A percentile compares a stretch with the other conserved stretches of the same genome.
phyloP scores from a whole-genome alignment of 2,329 filamentous ascomycete genomes.

The Fusarium incarnatum region DNA sequence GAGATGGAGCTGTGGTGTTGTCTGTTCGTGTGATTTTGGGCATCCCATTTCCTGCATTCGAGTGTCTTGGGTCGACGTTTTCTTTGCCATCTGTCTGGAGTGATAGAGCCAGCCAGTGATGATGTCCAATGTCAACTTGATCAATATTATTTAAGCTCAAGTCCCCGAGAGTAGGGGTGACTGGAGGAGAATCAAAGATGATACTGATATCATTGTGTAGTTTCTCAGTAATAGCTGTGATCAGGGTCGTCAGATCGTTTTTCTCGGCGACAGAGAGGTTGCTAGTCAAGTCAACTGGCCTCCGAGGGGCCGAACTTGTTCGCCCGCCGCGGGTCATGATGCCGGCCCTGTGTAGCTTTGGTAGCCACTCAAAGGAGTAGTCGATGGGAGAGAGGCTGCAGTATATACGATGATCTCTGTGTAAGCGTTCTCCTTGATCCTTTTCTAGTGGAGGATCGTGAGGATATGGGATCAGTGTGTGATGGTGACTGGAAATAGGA shows the following conservation, averaged over 20 bases:
- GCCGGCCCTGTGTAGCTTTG: background rate
- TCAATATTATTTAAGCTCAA: constrained; percentile 34
- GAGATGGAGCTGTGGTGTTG: constrained; percentile 47
- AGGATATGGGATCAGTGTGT: constrained; percentile 1
- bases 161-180: constrained; percentile 48
- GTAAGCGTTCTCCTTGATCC: background rate
- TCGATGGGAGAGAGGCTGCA: background rate
- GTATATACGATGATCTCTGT: background rate
- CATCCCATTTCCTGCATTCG: constrained; percentile 12
- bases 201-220: constrained; percentile 65
- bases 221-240: constrained; percentile 64
- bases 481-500: background rate
- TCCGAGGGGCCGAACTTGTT: constrained; percentile 52
- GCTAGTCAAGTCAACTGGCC: constrained; percentile 64
- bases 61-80: constrained; percentile 13
- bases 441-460: background rate
- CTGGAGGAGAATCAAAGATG: constrained; percentile 62
- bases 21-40: constrained; percentile 24
- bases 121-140: constrained; percentile 45
- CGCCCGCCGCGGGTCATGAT: constrained; percentile 57
- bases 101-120: constrained; percentile 53
- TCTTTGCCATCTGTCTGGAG: constrained; percentile 48
- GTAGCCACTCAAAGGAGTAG: background rate
- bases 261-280: constrained; percentile 62
- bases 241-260: constrained; percentile 63